These are phyloP conservation scores for Colletotrichum spaethianum DNA, from an alignment of 2,329 filamentous ascomycete species.

Conservation along the genomic window DNA sequence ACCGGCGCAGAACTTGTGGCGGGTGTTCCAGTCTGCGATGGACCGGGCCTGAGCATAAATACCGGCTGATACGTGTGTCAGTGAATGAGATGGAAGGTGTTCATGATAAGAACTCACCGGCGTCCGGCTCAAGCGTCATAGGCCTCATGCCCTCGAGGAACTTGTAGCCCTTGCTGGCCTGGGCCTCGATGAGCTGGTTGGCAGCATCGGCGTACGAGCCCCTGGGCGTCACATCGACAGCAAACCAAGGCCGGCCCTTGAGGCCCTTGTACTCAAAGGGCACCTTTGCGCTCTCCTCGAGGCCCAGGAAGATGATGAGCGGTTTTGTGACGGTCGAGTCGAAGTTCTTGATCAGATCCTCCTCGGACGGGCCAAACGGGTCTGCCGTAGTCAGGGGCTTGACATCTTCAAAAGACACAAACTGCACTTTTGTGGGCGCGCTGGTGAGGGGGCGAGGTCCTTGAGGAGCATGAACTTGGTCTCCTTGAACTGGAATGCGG, in stretches of 20 bases:
- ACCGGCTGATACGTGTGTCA: conserved; percentile 71
- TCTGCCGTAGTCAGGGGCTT: conserved; percentile 78
- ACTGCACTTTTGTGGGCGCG: conserved; percentile 70
- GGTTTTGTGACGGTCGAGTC: conserved; percentile 79
- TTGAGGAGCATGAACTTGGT: conserved; percentile 85
- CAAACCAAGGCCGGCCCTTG: conserved; percentile 87
- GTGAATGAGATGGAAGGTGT: not conserved
- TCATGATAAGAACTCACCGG: conserved; percentile 63
- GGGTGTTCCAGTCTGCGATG: conserved; percentile 92
- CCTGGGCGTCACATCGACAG: conserved; percentile 86
- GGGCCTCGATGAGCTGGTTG: conserved; percentile 58
- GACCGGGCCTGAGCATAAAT: conserved; percentile 92
- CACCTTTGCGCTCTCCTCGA: conserved; percentile 73
- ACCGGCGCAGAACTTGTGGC: conserved; percentile 91
- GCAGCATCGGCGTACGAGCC: conserved; percentile 74
- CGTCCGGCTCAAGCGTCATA: conserved; percentile 71
- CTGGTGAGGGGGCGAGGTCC: conserved; percentile 79
- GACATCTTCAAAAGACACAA: conserved; percentile 78
- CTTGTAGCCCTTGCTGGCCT: conserved; percentile 69
- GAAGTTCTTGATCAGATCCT: conserved; percentile 79
- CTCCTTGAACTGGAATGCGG: conserved; percentile 75
- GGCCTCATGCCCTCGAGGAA: conserved; percentile 78
- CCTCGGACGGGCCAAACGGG: conserved; percentile 80
- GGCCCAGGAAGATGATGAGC: conserved; percentile 86
- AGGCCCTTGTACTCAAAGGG: conserved; percentile 78